Conservation (phyloP, 176 grass and related monocot genomes). For the Triticum timopheevii region DNA sequence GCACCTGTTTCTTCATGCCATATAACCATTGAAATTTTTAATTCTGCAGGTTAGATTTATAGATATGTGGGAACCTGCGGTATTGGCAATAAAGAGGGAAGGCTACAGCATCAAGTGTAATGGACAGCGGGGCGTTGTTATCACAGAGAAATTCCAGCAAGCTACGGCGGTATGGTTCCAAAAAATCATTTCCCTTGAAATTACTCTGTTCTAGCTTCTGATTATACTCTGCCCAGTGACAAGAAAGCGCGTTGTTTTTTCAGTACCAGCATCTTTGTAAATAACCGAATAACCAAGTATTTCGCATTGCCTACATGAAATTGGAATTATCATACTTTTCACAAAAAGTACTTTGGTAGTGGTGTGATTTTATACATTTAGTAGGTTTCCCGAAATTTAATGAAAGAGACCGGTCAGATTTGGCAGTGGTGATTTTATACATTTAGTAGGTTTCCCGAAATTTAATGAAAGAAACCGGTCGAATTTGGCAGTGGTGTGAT, state of each 20-base stretch:
- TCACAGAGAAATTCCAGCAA: slow-evolving; percentile 84
- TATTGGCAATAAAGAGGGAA: slow-evolving; percentile 90
- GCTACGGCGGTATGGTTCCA: slow-evolving; percentile 60
- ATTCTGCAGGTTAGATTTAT: slow-evolving; percentile 75
- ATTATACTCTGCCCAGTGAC: neutral
- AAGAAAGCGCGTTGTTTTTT: neutral
- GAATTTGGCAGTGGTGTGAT: neutral
- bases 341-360: neutral
- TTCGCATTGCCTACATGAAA: slow-evolving; percentile 10
- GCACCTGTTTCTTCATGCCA: neutral
- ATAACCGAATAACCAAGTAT: slow-evolving; percentile 11
- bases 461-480: neutral
- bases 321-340: neutral
- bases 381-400: neutral
- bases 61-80: slow-evolving; percentile 91
- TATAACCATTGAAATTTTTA: neutral
- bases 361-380: neutral
- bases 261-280: neutral
- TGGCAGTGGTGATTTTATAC: neutral
- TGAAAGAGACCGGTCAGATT: neutral
- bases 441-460: neutral
- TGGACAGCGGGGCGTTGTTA: slow-evolving; percentile 70
- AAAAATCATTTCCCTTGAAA: slow-evolving; percentile 3
- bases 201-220: slow-evolving; percentile 9
- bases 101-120: slow-evolving; percentile 90